A percentile compares a stretch with the other conserved stretches of the same genome.
These are phyloP conservation scores for Sporothrix schenckii DNA, from an alignment of 2,329 filamentous ascomycete species.

Conservation along the genomic window DNA sequence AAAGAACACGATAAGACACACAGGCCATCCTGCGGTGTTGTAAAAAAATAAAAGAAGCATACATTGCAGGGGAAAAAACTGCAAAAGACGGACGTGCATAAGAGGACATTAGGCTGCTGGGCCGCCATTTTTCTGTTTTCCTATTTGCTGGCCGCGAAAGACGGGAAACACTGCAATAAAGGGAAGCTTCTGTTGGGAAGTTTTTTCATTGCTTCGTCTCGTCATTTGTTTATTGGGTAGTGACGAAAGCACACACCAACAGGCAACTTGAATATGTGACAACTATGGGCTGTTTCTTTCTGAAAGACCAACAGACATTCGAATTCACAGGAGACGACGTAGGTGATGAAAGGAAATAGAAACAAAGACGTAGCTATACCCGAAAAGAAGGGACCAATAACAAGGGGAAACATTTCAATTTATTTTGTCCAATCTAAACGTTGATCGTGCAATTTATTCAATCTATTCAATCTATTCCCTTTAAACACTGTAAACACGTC, in stretches of 20 bases:
- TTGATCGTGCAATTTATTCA: background rate
- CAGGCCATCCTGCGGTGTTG: background rate
- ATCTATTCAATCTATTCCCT: background rate
- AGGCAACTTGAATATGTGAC: background rate
- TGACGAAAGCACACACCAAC: background rate
- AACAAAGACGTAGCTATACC: background rate
- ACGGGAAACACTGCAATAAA: background rate
- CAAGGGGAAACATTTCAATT: slow-evolving; percentile 6
- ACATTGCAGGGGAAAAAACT: too few species aligned
- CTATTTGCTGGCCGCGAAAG: background rate
- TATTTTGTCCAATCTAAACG: too few species aligned
- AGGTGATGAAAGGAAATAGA: background rate
- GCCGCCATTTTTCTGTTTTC: background rate
- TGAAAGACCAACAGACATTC: background rate
- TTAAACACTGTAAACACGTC: background rate
- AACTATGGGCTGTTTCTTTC: background rate
- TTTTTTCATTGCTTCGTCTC: background rate
- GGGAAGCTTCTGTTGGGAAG: background rate
- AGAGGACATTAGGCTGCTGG: slow-evolving; percentile 16
- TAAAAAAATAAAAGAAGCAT: background rate
- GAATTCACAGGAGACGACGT: background rate
- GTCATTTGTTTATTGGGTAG: background rate
- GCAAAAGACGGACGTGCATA: background rate
- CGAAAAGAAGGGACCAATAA: background rate
- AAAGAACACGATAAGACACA: background rate